phyloP scores from a whole-genome alignment of 2,329 filamentous ascomycete species.

The Talaromyces sp. region DNA sequence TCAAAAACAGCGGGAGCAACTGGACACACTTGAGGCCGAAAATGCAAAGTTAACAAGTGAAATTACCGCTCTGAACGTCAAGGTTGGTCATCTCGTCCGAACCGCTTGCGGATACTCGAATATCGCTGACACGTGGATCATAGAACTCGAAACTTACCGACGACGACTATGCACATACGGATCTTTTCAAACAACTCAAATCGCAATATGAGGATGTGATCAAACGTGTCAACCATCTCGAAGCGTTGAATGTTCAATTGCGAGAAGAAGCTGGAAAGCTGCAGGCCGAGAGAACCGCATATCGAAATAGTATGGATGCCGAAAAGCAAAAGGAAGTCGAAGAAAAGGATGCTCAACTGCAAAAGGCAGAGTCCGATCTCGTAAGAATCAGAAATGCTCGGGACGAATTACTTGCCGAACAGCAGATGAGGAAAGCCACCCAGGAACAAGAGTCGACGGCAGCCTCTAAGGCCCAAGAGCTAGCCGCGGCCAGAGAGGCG shows the following conservation, averaged over 20 bases:
- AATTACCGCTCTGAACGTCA: conserved; percentile 67
- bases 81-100: conserved; percentile 35
- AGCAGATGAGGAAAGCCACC: conserved; percentile 71
- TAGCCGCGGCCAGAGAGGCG: conserved; percentile 73
- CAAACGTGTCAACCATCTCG: conserved; percentile 84
- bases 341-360: conserved; percentile 79
- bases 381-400: conserved; percentile 77
- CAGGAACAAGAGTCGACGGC: conserved; percentile 73
- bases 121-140: conserved; percentile 24
- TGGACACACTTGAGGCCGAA: conserved; percentile 74
- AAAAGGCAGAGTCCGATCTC: conserved; percentile 77
- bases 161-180: conserved; percentile 89
- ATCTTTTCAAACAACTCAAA: conserved; percentile 89
- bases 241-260: conserved; percentile 80
- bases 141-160: conserved; percentile 73
- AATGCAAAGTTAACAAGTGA: conserved; percentile 73
- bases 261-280: conserved; percentile 81
- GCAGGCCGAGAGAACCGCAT: conserved; percentile 78
- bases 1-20: conserved; percentile 81
- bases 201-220: conserved; percentile 89
- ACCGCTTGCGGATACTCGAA: not conserved
- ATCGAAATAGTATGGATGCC: conserved; percentile 74
- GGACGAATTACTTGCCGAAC: conserved; percentile 81
- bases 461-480: conserved; percentile 70
- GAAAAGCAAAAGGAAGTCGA: conserved; percentile 70